A percentile compares a stretch with the other conserved stretches of the same genome.
phyloP scores from a whole-genome alignment of 2,329 filamentous ascomycete genomes.

The Colletotrichum sp. region DNA sequence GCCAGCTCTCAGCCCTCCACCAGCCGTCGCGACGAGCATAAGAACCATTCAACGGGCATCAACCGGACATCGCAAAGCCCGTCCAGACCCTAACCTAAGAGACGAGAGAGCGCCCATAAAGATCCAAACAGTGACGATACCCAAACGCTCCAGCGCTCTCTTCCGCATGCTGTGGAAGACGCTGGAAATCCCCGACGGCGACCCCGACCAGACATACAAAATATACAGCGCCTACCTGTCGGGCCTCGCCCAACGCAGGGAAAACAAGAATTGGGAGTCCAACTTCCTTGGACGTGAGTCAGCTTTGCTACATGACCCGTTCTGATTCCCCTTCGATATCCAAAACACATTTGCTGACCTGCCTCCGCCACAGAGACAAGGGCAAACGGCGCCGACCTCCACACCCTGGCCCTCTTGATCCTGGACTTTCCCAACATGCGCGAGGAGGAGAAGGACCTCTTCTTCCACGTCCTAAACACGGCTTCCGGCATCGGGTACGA shows the following conservation, averaged over 20 bases:
- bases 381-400: background rate
- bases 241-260: background rate
- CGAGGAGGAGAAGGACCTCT: background rate
- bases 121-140: background rate
- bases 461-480: constrained; percentile 30
- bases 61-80: background rate
- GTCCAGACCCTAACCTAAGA: background rate
- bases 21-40: background rate
- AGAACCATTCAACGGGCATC: background rate
- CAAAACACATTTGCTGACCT: background rate
- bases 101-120: background rate
- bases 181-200: background rate
- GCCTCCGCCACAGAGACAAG: background rate
- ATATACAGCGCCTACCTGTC: constrained; percentile 5
- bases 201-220: background rate
- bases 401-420: background rate
- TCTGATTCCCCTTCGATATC: background rate
- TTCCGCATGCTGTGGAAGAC: background rate
- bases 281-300: background rate
- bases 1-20: background rate
- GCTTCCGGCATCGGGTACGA: constrained; percentile 35
- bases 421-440: background rate
- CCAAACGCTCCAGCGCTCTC: background rate
- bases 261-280: background rate
- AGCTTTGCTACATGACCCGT: background rate